Evolutionary conservation across 2,329 filamentous ascomycete species (phyloP), one percentile per base, ranked within the genome.

Genomic region (Neoascochyta sp.): DNA sequence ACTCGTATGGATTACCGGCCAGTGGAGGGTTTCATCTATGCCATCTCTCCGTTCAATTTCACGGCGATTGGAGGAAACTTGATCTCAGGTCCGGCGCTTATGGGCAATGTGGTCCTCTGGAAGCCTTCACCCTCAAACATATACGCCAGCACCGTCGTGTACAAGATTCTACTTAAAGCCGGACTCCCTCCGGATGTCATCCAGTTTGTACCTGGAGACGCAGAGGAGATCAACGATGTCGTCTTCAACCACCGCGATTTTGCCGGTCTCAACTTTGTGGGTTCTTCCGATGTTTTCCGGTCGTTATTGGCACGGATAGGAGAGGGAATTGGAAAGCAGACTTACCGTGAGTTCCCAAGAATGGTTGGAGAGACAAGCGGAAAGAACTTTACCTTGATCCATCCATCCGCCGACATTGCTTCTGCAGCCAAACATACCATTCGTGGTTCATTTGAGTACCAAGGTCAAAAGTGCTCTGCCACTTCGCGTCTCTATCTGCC

Each of bases 101-200:
- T 95, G 71, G 89, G 89, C 37, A 95, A 95, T 60, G 89, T 95
- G 1, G 86, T 94, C 4, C 68, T 95, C 22, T 95, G 89, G 89
- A 95, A 95, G 73, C 89, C 89, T 8, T 90, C 85, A 5, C 86
- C 89, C 46, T 82, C 73, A 10, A 85, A 88, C 25, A 83, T 95
- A 43, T 83, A 83, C 14, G 86, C 84, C 45, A 93, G 87, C 71
- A 90, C 83, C 75, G 70, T 95, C 33, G 73, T 94, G 22, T 87
- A 94, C 71, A 76, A 88, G 60, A 92, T 95, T 59, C 74, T 95
- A 9, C 69, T 92, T n/a, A 88, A 95, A 68, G 88, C 89, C 16
- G 89, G 89, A 28, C 76, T 95, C 30, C 89, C 89, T 19, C 76
- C 77, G 54, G 78, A 89, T 50, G 89, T 95, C 27, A 86, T 95